Evolutionary conservation across 208 protist genomes (phyloP).

Genomic region (Leishmania amazonensis): DNA sequence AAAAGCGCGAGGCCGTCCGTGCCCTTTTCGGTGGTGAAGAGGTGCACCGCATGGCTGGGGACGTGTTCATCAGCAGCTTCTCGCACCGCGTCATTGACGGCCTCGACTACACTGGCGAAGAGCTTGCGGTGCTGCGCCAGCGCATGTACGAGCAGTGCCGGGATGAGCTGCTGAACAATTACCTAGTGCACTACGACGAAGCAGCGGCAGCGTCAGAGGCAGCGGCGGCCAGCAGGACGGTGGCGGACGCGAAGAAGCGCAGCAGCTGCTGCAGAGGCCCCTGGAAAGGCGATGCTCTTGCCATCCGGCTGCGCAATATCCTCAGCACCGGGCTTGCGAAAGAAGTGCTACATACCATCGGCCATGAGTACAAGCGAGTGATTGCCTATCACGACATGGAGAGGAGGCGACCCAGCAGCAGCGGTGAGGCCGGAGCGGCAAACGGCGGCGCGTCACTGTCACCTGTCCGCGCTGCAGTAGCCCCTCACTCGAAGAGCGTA

Average conservation of each 20-base stretch:
- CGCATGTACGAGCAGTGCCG: conserved; percentile 65
- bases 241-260: neutral
- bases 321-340: conserved; percentile 69
- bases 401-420: neutral
- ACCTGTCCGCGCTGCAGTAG: neutral
- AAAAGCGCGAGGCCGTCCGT: conserved; percentile 72
- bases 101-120: conserved; percentile 75
- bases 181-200: conserved; percentile 47
- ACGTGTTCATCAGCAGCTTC: conserved; percentile 78
- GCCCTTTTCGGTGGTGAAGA: conserved; percentile 83
- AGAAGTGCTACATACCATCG: conserved; percentile 73
- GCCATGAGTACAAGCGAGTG: conserved; percentile 72
- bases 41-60: conserved; percentile 50
- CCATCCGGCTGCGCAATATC: conserved; percentile 50
- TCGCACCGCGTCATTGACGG: conserved; percentile 83
- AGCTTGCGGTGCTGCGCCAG: conserved; percentile 64
- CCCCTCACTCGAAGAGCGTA: neutral
- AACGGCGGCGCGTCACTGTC: neutral
- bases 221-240: neutral
- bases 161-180: conserved; percentile 65
- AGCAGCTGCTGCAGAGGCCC: conserved; percentile 1
- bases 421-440: neutral
- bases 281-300: conserved; percentile 15
- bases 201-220: conserved; percentile 2
- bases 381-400: conserved; percentile 55